Conservation (phyloP, 306 rosid genomes). For the Quercus suber region DNA sequence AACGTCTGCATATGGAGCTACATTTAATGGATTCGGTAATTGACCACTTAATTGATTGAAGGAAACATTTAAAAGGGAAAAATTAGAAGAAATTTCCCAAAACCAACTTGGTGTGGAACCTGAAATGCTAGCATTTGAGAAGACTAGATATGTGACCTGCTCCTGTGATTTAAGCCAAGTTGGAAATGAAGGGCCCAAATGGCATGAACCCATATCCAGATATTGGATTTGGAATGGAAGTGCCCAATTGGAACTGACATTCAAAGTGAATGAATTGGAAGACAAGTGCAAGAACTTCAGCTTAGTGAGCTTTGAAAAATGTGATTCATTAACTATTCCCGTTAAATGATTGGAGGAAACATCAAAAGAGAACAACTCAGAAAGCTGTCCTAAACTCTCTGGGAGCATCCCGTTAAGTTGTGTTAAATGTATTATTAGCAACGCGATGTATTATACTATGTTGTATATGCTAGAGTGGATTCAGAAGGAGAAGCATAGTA, state of each 20-base stretch:
- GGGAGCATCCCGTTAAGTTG: conserved; percentile 36
- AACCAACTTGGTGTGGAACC: conserved; percentile 43
- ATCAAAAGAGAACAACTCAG: conserved; percentile 17
- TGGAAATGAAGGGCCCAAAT: conserved; percentile 46
- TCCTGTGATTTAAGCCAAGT: conserved; percentile 39
- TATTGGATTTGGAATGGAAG: conserved; percentile 25
- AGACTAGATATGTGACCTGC: neutral
- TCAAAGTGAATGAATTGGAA: conserved; percentile 35
- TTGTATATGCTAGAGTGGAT: no score
- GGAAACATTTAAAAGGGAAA: conserved; percentile 27
- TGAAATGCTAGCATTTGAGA: conserved; percentile 41
- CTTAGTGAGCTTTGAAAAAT: conserved; percentile 25
- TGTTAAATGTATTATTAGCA: no score
- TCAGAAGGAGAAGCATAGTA: no score
- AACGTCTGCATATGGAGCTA: conserved; percentile 4
- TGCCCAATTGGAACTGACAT: conserved; percentile 33
- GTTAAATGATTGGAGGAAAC: conserved; percentile 43
- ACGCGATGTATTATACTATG: no score
- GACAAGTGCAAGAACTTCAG: conserved; percentile 2
- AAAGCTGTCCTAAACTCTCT: conserved; percentile 39
- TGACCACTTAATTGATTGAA: conserved; percentile 28
- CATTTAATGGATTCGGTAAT: conserved; percentile 25
- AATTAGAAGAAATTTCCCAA: conserved; percentile 31
- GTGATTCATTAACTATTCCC: conserved; percentile 35
- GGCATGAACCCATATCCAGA: conserved; percentile 35